These are phyloP conservation scores for Ophidiomyces ophidiicola DNA, from an alignment of 2,329 filamentous ascomycete genomes.

Conservation along the genomic window DNA sequence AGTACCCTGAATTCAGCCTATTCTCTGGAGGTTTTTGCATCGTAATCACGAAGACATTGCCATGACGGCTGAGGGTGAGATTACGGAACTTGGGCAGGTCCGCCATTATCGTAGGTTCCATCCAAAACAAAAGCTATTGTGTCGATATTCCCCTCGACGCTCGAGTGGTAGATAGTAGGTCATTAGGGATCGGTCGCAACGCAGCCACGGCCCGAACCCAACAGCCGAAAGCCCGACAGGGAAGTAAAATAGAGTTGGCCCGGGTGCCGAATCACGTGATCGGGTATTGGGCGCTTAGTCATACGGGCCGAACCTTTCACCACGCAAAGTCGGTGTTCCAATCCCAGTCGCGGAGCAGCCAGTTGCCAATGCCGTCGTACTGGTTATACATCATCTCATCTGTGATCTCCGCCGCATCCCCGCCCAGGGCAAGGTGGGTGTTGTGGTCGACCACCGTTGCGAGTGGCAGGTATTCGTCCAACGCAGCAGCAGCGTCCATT, in stretches of 20 bases:
- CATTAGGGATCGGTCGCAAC: neutral
- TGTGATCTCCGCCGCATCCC: conserved; percentile 13
- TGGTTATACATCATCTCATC: conserved; percentile 18
- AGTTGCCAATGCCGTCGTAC: conserved; percentile 23
- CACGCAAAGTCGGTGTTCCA: conserved; percentile 18
- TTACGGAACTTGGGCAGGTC: conserved; percentile 29
- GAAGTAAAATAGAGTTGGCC: neutral
- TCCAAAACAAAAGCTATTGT: neutral
- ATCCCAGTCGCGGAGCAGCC: conserved; percentile 21
- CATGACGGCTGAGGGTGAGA: conserved; percentile 36
- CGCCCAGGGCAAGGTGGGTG: conserved; percentile 11
- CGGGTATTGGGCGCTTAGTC: conserved; percentile 7
- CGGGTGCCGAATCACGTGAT: conserved; percentile 9
- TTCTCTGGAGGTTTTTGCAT: conserved; percentile 46
- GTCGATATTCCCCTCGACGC: too few relatives aligned
- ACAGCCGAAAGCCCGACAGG: conserved; percentile 8
- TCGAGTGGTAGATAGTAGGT: neutral
- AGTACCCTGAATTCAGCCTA: conserved; percentile 34
- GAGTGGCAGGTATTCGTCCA: conserved; percentile 19
- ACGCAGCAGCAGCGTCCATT: conserved; percentile 13
- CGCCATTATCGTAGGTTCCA: conserved; percentile 14
- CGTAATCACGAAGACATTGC: conserved; percentile 42
- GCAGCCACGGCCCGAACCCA: conserved; percentile 5
- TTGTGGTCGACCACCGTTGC: conserved; percentile 19
- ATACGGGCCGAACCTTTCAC: conserved; percentile 8